Evolutionary conservation across 139 green algal genomes (phyloP), one percentile per base, ranked within the genome.

Genomic region (Axilococcus clingmanii): DNA sequence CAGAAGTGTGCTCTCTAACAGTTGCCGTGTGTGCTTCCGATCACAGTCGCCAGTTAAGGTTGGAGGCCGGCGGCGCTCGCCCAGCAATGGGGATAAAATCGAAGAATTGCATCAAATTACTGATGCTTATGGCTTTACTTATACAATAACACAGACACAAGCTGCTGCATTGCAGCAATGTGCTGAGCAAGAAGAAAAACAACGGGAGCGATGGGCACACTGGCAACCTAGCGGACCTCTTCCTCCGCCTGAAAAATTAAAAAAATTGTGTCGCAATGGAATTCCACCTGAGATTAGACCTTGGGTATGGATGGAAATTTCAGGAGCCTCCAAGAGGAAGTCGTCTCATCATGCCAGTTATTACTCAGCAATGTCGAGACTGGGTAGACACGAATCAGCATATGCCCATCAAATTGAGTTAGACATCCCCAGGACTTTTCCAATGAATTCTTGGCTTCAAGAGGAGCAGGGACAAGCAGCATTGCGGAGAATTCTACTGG

Each of bases 351-450:
- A 46, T 19, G 43, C 55, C 11, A 33, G 59, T 23, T 88, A 89
- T 59, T 90, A 79, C 46, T n/a, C 41, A 11, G 64, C 57, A 9
- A 56, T 73, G 28, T 45, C 74, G 20, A 25, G 66, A n/a, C 30
- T 55, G 15, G 66, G 67, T 11, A 37, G 69, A 41, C 14, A 33
- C 2, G 20, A 40, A 34, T 72, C 63, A 15, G 52, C 44, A 9
- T 71, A 42, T 36, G 50, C 57, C 0, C 63, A 53, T 20, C 81
- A 90, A 40, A 82, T 90, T 11, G 72, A 88, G n/a, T 55, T 91
- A 50, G 84, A 93, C 54, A 53, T 87, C 44, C 83, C 84, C 3
- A 73, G 84, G 29, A 93, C 84, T 1, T 93, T 87, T 52, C 78
- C 83, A 7, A 37, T 35, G 40, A 78, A 86, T 55, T 32, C 46